Percentiles rank a stretch among this genome's conserved stretches.
Evolutionary conservation across 805 yeast species (phyloP).

Genomic region (Lipomyces starkeyi): DNA sequence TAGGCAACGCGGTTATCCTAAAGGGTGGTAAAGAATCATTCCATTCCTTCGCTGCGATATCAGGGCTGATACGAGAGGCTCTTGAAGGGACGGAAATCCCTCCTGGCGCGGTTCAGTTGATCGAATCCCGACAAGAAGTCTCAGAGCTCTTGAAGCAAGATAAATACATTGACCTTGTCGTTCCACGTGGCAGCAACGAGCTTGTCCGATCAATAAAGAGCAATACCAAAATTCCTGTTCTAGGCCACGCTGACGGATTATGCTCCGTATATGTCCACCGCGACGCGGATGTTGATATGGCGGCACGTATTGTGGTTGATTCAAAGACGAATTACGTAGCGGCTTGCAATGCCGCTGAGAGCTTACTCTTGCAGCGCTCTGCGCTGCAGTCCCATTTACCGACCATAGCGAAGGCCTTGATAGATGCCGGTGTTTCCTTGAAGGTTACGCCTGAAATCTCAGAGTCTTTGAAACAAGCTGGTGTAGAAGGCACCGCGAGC

Average conservation of each 20-base stretch:
- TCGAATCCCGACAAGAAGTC: slow-evolving; percentile 88
- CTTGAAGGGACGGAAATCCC: slow-evolving; percentile 80
- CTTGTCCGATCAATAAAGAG: slow-evolving; percentile 85
- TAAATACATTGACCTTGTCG: slow-evolving; percentile 87
- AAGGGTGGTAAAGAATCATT: slow-evolving; percentile 96
- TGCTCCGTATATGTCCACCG: slow-evolving; percentile 86
- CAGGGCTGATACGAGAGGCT: slow-evolving; percentile 64
- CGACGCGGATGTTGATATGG: slow-evolving; percentile 77
- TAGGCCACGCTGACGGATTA: slow-evolving; percentile 98
- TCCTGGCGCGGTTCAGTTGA: slow-evolving; percentile 78
- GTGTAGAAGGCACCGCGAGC: slow-evolving; percentile 38
- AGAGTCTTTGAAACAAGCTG: slow-evolving; percentile 26
- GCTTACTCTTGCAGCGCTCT: slow-evolving; percentile 66
- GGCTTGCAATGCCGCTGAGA: slow-evolving; percentile 98
- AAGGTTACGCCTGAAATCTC: slow-evolving; percentile 65
- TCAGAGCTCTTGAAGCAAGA: slow-evolving; percentile 84
- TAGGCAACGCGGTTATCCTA: slow-evolving; percentile 78
- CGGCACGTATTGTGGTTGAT: slow-evolving; percentile 76
- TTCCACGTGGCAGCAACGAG: slow-evolving; percentile 97
- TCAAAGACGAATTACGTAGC: slow-evolving; percentile 97
- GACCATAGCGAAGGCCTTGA: slow-evolving; percentile 49
- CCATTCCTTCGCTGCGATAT: slow-evolving; percentile 82
- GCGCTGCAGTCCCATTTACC: slow-evolving; percentile 47
- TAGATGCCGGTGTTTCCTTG: slow-evolving; percentile 70
- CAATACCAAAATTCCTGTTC: slow-evolving; percentile 90